Conservation (phyloP, 2,329 filamentous ascomycete genomes). For the Macrophomina phaseolina region DNA sequence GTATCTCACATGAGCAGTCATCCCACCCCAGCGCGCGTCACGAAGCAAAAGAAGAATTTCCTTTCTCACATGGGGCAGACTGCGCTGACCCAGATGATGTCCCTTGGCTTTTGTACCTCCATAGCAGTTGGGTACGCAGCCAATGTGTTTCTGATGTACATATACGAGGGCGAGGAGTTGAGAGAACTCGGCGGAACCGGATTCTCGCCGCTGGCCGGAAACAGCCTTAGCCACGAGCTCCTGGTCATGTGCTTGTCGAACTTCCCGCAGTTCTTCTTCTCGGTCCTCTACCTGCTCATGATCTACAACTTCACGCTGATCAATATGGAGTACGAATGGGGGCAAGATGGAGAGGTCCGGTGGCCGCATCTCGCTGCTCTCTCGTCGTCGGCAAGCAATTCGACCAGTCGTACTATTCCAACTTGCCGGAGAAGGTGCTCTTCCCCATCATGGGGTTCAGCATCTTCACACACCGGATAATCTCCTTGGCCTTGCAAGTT, state of each 20-base stretch:
- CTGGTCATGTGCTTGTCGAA: conserved; percentile 36
- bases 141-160: not conserved
- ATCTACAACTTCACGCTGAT: conserved; percentile 40
- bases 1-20: conserved; percentile 30
- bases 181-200: not conserved
- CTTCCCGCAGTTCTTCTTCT: conserved; percentile 39
- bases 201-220: not conserved
- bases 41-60: conserved; percentile 38
- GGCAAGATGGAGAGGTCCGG: conserved; percentile 36
- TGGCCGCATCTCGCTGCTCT: conserved; percentile 35
- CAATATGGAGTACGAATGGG: conserved; percentile 37
- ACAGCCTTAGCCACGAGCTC: conserved; percentile 24
- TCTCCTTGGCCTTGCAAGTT: conserved; percentile 28
- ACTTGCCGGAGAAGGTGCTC: conserved; percentile 38
- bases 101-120: not conserved
- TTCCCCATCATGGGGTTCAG: conserved; percentile 39
- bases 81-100: conserved; percentile 36
- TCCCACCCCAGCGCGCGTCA: conserved; percentile 37
- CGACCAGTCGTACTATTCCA: conserved; percentile 36
- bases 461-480: conserved; percentile 39
- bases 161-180: not conserved
- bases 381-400: conserved; percentile 38
- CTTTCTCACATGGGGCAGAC: conserved; percentile 38
- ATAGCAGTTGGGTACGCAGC: not conserved
- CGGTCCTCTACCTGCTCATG: conserved; percentile 38